Percentiles rank a stretch among this genome's conserved stretches.
Conservation (phyloP, 1,139 yeast genomes). For the Debaryomyces sp. region DNA sequence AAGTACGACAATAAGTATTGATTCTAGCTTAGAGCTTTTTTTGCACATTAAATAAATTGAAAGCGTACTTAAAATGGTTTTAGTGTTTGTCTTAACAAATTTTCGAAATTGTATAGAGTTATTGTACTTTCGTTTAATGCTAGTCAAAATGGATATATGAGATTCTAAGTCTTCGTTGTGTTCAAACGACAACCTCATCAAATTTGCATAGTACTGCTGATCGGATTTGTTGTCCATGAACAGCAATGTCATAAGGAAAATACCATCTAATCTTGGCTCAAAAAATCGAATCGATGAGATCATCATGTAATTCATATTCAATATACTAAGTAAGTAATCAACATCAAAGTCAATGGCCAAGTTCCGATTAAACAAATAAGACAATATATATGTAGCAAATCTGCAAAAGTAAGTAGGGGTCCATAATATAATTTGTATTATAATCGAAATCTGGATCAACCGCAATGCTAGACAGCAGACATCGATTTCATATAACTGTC, state of each 20-base stretch:
- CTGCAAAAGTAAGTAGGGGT: conserved; percentile 28
- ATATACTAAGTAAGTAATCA: conserved; percentile 24
- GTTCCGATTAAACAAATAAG: conserved; percentile 8
- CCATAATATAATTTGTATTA: conserved; percentile 38
- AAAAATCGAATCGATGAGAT: conserved; percentile 41
- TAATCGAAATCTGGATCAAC: conserved; percentile 37
- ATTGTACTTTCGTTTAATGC: conserved; percentile 10
- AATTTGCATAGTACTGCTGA: conserved; percentile 17
- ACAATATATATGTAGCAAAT: conserved; percentile 14
- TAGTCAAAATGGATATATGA: conserved; percentile 2
- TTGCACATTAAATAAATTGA: conserved; percentile 23
- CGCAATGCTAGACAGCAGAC: conserved; percentile 35
- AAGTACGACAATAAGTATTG: conserved; percentile 40
- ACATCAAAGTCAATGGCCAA: not conserved
- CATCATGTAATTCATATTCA: conserved; percentile 47
- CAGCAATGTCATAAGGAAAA: conserved; percentile 42
- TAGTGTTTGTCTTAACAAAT: conserved; percentile 21
- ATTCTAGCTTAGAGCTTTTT: conserved; percentile 41
- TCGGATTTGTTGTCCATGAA: conserved; percentile 35
- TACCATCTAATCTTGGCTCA: conserved; percentile 38
- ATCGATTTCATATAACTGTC: conserved; percentile 32
- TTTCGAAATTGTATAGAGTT: conserved; percentile 19
- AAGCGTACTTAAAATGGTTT: conserved; percentile 24
- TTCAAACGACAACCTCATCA: conserved; percentile 15
- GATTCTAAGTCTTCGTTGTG: not conserved